Evolutionary conservation across 2,329 filamentous ascomycete genomes (phyloP).

Genomic region (Paraphaeosphaeria sporulosa): DNA sequence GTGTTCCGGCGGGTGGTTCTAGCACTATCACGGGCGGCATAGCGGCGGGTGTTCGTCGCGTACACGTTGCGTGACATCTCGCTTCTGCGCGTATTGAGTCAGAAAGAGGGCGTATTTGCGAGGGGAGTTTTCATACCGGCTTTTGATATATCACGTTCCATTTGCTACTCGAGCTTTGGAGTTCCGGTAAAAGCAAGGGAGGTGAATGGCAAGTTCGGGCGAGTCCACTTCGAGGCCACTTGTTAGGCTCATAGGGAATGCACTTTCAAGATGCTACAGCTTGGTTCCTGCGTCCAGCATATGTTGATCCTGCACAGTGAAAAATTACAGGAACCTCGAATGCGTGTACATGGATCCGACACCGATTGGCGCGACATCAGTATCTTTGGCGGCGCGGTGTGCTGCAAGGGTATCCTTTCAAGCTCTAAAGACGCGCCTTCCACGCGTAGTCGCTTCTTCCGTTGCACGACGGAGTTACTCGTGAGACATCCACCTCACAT

Average conservation of each 20-base stretch:
- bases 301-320: not conserved
- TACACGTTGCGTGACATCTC: not conserved
- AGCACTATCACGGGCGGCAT: not conserved
- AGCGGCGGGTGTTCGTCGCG: not conserved
- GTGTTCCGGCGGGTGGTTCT: not conserved
- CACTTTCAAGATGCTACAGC: not conserved
- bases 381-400: not conserved
- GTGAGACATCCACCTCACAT: not conserved
- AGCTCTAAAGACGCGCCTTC: not conserved
- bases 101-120: not conserved
- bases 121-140: not conserved
- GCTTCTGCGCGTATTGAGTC: not conserved
- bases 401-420: not conserved
- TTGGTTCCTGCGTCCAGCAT: not conserved
- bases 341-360: not conserved
- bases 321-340: not conserved
- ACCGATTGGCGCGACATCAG: not conserved
- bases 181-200: slow-evolving; percentile 16
- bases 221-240: not conserved
- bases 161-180: slow-evolving; percentile 10
- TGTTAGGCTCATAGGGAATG: not conserved
- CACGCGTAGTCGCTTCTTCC: not conserved
- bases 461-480: not conserved
- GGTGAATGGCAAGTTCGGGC: not conserved
- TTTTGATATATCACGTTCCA: slow-evolving; percentile 7